phyloP scores from a whole-genome alignment of 2,329 filamentous ascomycete genomes.

The Nemania sp. region DNA sequence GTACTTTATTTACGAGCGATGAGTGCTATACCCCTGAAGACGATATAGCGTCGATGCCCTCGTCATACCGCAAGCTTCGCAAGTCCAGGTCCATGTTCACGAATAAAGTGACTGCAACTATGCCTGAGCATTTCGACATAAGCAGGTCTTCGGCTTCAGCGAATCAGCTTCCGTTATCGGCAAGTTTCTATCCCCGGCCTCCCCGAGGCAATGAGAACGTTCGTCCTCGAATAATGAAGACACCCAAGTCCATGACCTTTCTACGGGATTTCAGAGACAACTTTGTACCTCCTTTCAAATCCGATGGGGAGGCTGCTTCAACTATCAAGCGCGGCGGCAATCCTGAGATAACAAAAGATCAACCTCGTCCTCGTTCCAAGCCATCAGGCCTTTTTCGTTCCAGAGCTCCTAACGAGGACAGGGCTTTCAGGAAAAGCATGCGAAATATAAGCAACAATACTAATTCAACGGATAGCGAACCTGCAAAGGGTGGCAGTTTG shows the following conservation, averaged over 20 bases:
- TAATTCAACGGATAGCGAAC: slow-evolving; percentile 31
- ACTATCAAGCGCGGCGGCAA: slow-evolving; percentile 7
- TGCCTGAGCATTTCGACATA: slow-evolving; percentile 3
- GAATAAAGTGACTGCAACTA: slow-evolving; percentile 32
- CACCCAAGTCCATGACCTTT: slow-evolving; percentile 61
- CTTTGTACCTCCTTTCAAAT: slow-evolving; percentile 6
- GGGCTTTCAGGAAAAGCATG: slow-evolving; percentile 47
- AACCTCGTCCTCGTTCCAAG: slow-evolving; percentile 44
- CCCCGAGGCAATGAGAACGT: slow-evolving; percentile 36
- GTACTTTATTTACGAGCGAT: slow-evolving; percentile 43
- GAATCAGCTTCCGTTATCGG: slow-evolving; percentile 18
- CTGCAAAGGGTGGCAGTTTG: slow-evolving; percentile 43
- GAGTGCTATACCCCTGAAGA: slow-evolving; percentile 54
- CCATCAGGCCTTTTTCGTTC: slow-evolving; percentile 51
- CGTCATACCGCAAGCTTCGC: slow-evolving; percentile 54
- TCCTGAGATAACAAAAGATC: slow-evolving; percentile 4
- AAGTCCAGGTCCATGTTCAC: slow-evolving; percentile 60
- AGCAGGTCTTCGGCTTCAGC: slow-evolving; percentile 13
- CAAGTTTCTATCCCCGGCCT: background rate
- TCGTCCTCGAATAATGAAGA: slow-evolving; percentile 41
- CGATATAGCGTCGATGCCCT: slow-evolving; percentile 50
- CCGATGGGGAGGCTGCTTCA: slow-evolving; percentile 1
- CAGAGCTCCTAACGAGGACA: slow-evolving; percentile 42
- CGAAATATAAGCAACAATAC: slow-evolving; percentile 54
- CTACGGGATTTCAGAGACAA: slow-evolving; percentile 41